phyloP scores from a whole-genome alignment of 148 eudicot species.

The Polygonum maritimum region DNA sequence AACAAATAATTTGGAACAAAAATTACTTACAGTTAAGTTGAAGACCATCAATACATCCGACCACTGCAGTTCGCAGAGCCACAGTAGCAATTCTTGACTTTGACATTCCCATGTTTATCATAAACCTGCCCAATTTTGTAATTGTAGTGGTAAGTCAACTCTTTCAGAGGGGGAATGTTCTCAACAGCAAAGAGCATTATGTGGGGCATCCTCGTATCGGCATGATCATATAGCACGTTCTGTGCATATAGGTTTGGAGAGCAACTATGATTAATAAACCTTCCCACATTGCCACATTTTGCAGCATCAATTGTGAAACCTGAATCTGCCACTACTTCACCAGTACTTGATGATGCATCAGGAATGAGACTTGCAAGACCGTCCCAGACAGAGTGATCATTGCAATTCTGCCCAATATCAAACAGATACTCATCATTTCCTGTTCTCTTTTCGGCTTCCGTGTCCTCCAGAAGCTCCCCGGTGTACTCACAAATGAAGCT shows the following conservation, averaged over 20 bases:
- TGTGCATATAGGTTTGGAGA: conserved; percentile 90
- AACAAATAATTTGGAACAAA: neutral
- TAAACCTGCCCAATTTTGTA: conserved; percentile 54
- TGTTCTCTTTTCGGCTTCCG: conserved; percentile 69
- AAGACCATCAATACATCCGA: conserved; percentile 54
- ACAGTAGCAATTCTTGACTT: conserved; percentile 68
- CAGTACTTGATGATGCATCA: conserved; percentile 16
- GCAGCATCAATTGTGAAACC: conserved; percentile 87
- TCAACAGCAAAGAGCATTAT: conserved; percentile 88
- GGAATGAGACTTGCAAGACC: conserved; percentile 29
- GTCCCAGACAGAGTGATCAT: conserved; percentile 32
- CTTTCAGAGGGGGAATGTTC: conserved; percentile 82
- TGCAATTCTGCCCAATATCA: conserved; percentile 72
- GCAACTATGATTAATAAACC: conserved; percentile 93
- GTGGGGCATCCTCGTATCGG: conserved; percentile 75
- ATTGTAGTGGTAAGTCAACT: conserved; percentile 79
- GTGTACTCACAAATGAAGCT: conserved; percentile 87
- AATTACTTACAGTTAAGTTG: neutral
- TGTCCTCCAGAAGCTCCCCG: conserved; percentile 79
- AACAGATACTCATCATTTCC: conserved; percentile 74
- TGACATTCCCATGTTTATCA: conserved; percentile 63
- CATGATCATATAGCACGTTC: conserved; percentile 78
- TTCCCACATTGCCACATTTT: conserved; percentile 59
- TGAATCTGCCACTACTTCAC: conserved; percentile 28
- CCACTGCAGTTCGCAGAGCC: conserved; percentile 78